A percentile compares a stretch with the other conserved stretches of the same genome.
phyloP scores from a whole-genome alignment of 2,329 filamentous ascomycete genomes.

The Pseudonectria buxi region DNA sequence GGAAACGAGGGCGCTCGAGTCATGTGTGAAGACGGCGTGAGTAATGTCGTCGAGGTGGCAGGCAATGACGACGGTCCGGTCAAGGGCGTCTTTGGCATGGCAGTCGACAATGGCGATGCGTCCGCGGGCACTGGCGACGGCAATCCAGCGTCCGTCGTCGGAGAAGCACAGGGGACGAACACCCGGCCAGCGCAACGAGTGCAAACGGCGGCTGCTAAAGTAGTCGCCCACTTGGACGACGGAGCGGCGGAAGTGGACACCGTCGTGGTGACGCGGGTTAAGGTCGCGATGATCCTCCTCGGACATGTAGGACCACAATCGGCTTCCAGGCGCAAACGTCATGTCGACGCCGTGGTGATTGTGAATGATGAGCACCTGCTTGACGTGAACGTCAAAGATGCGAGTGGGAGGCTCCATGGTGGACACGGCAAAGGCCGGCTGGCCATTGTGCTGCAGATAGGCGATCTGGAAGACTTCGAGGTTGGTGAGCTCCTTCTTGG shows the following conservation, averaged over 20 bases:
- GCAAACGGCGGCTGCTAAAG: constrained; percentile 14
- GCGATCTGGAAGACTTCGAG: constrained; percentile 18
- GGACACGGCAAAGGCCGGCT: constrained; percentile 15
- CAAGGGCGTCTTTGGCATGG: constrained; percentile 3
- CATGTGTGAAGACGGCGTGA: constrained; percentile 21
- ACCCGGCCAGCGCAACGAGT: constrained; percentile 15
- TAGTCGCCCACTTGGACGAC: constrained; percentile 18
- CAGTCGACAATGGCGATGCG: constrained; percentile 19
- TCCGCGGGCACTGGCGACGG: constrained; percentile 14
- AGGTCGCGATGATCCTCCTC: constrained; percentile 19
- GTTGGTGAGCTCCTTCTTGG: constrained; percentile 20
- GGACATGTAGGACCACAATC: constrained; percentile 19
- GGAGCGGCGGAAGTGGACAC: constrained; percentile 15
- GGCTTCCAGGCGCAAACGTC: constrained; percentile 13
- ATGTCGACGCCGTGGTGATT: constrained; percentile 21
- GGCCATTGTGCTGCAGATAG: constrained; percentile 13
- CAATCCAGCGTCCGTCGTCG: constrained; percentile 15
- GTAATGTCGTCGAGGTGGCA: constrained; percentile 21
- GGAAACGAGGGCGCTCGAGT: constrained; percentile 16
- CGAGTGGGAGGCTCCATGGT: constrained; percentile 20
- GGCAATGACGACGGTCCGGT: constrained; percentile 11
- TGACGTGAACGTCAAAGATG: constrained; percentile 18
- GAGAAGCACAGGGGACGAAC: constrained; percentile 20
- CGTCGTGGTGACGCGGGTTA: constrained; percentile 15
- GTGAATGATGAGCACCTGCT: constrained; percentile 11